These are phyloP conservation scores for Mycena olivaceomarginata DNA, from an alignment of 768 basidiomycete species.

Conservation along the genomic window DNA sequence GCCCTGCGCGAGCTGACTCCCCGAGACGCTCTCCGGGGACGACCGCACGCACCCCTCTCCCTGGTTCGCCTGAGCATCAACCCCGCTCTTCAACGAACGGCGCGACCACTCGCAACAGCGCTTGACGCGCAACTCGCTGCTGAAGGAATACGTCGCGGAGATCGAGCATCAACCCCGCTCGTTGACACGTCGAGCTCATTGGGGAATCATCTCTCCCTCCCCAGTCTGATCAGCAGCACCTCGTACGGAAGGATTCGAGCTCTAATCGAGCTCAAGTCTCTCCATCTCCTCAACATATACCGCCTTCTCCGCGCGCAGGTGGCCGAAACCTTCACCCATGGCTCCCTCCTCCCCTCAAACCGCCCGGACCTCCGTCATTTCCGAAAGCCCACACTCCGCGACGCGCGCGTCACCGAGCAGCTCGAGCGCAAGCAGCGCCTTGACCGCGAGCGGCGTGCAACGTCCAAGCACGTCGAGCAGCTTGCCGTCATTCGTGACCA, in stretches of 20 bases:
- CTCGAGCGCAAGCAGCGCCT: conserved; percentile 93
- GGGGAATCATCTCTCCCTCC: conserved; percentile 61
- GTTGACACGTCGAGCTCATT: no score
- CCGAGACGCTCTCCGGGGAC: no score
- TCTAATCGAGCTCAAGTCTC: conserved; percentile 93
- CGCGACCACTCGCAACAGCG: no score
- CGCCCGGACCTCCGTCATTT: conserved; percentile 91
- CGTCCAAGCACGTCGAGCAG: conserved; percentile 97
- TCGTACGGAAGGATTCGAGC: conserved; percentile 91
- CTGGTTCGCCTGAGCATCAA: no score
- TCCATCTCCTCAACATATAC: conserved; percentile 94
- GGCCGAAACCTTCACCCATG: conserved; percentile 91
- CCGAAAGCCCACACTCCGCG: conserved; percentile 90
- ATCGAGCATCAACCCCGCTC: no score
- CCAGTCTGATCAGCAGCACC: conserved; percentile 73
- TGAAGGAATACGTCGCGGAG: no score
- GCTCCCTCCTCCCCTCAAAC: conserved; percentile 92
- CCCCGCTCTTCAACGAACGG: no score
- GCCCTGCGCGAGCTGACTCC: no score
- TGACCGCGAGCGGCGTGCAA: conserved; percentile 95
- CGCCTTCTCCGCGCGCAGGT: conserved; percentile 90
- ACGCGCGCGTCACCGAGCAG: conserved; percentile 92
- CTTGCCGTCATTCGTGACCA: conserved; percentile 91
- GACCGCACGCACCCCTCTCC: no score
- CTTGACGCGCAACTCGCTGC: no score